Base-by-base conservation (phyloP, 495 filamentous ascomycete species). In the Penicillium psychrofluorescens region DNA sequence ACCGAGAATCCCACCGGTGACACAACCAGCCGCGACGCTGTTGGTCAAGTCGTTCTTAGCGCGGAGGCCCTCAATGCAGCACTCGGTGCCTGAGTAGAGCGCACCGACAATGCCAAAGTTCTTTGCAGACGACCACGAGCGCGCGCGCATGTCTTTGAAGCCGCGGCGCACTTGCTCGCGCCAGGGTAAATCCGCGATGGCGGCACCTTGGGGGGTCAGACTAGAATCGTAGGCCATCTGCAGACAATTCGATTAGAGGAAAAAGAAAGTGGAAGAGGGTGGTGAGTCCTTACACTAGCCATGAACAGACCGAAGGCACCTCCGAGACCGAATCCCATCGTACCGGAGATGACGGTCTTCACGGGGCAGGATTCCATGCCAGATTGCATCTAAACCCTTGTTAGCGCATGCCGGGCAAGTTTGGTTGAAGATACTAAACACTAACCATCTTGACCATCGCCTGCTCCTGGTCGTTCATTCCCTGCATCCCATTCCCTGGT, bases 221-320 rank as follows among this genome's bases (percentile, higher is more conserved):
- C n/a, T n/a, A n/a, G n/a, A n/a, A n/a, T n/a, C n/a, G n/a, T n/a
- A n/a, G n/a, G n/a, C n/a, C n/a, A n/a, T n/a, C n/a, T n/a, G n/a
- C n/a, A n/a, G n/a, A n/a, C n/a, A n/a, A n/a, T n/a, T n/a, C n/a
- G n/a, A n/a, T n/a, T n/a, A n/a, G n/a, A n/a, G n/a, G n/a, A n/a
- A n/a, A n/a, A n/a, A n/a, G n/a, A n/a, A n/a, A n/a, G n/a, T n/a
- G n/a, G n/a, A n/a, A n/a, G n/a, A n/a, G n/a, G n/a, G n/a, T n/a
- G n/a, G n/a, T n/a, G n/a, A n/a, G n/a, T n/a, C n/a, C n/a, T n/a
- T n/a, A n/a, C n/a, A 62, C 84, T 86, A 42, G 90, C 88, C 88
- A 95, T 95, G 65, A 96, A 95, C 48, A 96, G 70, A 38, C 90
- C 90, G 51, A 96, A 95, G n/a, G 87, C 65, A 51, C 88, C 91